Evolutionary conservation across 139 green algal species (phyloP).

Genomic region (Pycnococcus provasolii): DNA sequence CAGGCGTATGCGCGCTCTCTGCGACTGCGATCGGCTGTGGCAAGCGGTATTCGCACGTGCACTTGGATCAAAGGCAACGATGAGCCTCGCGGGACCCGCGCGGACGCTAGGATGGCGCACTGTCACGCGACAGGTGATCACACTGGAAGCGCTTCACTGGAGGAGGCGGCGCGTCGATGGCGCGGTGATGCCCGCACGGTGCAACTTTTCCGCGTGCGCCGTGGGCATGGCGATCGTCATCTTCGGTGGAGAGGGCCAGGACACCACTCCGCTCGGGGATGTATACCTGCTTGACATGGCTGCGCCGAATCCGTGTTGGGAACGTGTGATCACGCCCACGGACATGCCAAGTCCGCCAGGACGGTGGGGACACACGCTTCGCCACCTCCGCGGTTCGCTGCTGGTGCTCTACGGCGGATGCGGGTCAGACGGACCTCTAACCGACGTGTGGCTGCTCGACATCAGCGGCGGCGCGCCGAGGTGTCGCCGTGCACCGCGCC

Average conservation of each 20-base stretch:
- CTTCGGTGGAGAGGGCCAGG: conserved; percentile 30
- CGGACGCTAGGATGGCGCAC: conserved; percentile 20
- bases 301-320: conserved; percentile 17
- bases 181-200: conserved; percentile 23
- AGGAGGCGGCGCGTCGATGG: conserved; percentile 22
- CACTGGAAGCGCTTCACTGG: conserved; percentile 25
- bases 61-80: background rate
- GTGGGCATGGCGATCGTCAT: conserved; percentile 30
- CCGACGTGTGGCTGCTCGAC: conserved; percentile 33
- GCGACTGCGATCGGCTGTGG: conserved; percentile 20
- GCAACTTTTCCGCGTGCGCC: conserved; percentile 34
- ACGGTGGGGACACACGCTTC: conserved; percentile 31
- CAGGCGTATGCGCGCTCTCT: conserved; percentile 12
- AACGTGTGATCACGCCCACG: conserved; percentile 4
- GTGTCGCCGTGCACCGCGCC: conserved; percentile 19
- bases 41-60: background rate
- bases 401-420: conserved; percentile 33
- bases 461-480: conserved; percentile 12
- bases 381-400: conserved; percentile 23
- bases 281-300: conserved; percentile 30
- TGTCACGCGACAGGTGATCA: conserved; percentile 26
- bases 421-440: conserved; percentile 21
- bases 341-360: conserved; percentile 10
- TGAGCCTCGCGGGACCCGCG: background rate
- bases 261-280: conserved; percentile 29